Evolutionary conservation across 495 filamentous ascomycete genomes (phyloP).

Genomic region (Elaphomyces granulatus): DNA sequence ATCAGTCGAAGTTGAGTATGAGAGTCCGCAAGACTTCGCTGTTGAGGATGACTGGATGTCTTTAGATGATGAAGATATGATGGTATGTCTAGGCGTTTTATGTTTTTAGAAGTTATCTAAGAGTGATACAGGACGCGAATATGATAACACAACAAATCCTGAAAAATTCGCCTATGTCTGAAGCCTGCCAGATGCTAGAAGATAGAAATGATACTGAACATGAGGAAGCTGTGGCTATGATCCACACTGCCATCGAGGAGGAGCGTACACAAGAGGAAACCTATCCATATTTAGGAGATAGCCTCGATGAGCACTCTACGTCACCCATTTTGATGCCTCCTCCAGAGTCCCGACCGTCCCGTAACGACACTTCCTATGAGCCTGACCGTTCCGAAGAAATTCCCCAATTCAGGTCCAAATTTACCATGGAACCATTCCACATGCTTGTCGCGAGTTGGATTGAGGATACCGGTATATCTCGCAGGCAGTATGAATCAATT

Average conservation of each 20-base stretch:
- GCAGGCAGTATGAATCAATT: not conserved
- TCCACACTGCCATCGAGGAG: not conserved
- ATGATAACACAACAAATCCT: not conserved
- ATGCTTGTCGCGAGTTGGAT: not conserved
- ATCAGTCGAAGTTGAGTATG: not conserved
- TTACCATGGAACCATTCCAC: not conserved
- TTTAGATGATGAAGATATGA: not conserved
- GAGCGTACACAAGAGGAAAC: not conserved
- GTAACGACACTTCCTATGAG: not conserved
- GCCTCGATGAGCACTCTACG: not conserved
- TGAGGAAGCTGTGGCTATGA: not conserved
- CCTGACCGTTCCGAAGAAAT: not conserved
- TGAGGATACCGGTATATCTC: constrained; percentile 1
- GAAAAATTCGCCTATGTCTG: not conserved
- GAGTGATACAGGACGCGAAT: not conserved
- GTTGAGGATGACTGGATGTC: not conserved
- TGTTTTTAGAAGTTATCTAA: not conserved
- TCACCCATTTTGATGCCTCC: not conserved
- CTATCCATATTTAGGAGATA: not conserved
- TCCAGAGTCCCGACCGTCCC: not conserved
- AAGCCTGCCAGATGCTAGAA: not conserved
- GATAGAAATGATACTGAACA: not conserved
- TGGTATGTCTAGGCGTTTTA: not conserved
- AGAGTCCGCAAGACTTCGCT: not conserved
- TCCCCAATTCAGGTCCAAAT: not conserved